Percentiles rank a stretch among this genome's conserved stretches.
These are phyloP conservation scores for Macaranga tanarius DNA, from an alignment of 441 rosid genomes.

Conservation along the genomic window DNA sequence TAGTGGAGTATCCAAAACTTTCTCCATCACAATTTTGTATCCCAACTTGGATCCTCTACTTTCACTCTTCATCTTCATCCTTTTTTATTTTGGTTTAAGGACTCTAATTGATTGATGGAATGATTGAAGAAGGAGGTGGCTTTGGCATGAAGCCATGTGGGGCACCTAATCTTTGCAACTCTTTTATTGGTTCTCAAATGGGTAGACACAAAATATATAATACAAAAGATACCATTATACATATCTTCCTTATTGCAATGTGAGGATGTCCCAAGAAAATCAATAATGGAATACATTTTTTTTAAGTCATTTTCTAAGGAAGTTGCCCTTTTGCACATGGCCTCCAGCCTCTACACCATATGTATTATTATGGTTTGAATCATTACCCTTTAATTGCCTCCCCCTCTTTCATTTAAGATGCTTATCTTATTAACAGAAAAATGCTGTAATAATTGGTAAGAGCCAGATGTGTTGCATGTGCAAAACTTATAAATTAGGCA, in stretches of 20 bases:
- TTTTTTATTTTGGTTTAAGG: neutral
- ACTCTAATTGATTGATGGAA: neutral
- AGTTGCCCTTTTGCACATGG: slow-evolving; percentile 44
- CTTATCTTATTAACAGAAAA: neutral
- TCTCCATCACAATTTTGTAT: too few species aligned
- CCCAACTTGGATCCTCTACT: too few species aligned
- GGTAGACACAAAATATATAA: slow-evolving; percentile 12
- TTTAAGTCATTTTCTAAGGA: slow-evolving; percentile 9
- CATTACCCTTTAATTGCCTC: slow-evolving; percentile 27
- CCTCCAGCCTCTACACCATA: slow-evolving; percentile 36
- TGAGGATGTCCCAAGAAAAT: slow-evolving; percentile 18
- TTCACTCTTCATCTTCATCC: too few species aligned
- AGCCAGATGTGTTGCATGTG: slow-evolving; percentile 52
- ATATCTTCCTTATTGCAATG: slow-evolving; percentile 4
- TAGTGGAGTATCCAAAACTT: too few species aligned
- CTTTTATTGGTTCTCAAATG: slow-evolving; percentile 22
- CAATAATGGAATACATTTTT: too few species aligned
- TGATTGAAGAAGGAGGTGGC: slow-evolving; percentile 31
- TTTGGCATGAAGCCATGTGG: slow-evolving; percentile 42
- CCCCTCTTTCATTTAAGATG: slow-evolving; percentile 13
- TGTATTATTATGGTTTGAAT: slow-evolving; percentile 30
- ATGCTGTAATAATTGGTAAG: slow-evolving; percentile 25
- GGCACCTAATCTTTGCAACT: slow-evolving; percentile 28
- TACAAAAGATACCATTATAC: neutral
- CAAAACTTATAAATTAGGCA: slow-evolving; percentile 17